A percentile compares a stretch with the other conserved stretches of the same genome.
phyloP scores from a whole-genome alignment of 2,329 filamentous ascomycete species.

The Rhynchosporium agropyri region DNA sequence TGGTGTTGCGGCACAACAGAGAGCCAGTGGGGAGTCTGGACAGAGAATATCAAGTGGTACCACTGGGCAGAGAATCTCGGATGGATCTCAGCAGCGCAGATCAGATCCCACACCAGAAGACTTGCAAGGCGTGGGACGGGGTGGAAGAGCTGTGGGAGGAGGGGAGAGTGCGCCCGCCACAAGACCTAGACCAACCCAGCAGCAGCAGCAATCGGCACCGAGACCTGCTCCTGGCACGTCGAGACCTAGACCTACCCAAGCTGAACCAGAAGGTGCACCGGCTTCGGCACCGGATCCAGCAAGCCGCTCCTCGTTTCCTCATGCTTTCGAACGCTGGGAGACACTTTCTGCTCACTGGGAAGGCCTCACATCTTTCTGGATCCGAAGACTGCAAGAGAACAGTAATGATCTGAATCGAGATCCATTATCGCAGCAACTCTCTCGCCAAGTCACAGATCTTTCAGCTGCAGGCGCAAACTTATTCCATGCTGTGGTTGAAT shows the following conservation, averaged over 20 bases:
- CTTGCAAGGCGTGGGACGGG: constrained; percentile 37
- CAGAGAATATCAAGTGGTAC: constrained; percentile 31
- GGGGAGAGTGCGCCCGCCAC: constrained; percentile 37
- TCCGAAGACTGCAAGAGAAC: constrained; percentile 88
- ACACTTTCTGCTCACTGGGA: constrained; percentile 97
- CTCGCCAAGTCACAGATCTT: constrained; percentile 93
- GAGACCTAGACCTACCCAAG: constrained; percentile 25
- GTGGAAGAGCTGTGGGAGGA: constrained; percentile 36
- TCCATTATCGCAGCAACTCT: constrained; percentile 83
- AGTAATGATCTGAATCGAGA: constrained; percentile 81
- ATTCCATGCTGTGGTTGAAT: constrained; percentile 95
- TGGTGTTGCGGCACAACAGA: constrained; percentile 48
- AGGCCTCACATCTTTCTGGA: constrained; percentile 96
- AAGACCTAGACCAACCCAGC: constrained; percentile 38
- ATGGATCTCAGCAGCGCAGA: constrained; percentile 40
- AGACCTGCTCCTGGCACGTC: constrained; percentile 28
- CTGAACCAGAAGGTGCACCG: constrained; percentile 20
- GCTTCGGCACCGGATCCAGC: constrained; percentile 20
- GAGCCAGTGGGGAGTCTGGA: constrained; percentile 29
- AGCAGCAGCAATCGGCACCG: constrained; percentile 31
- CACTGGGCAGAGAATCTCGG: constrained; percentile 38
- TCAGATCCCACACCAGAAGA: constrained; percentile 32
- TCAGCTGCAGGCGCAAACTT: constrained; percentile 95
- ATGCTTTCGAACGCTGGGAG: constrained; percentile 98
- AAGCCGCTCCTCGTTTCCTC: constrained; percentile 75